A percentile compares a stretch with the other conserved stretches of the same genome.
Conservation (phyloP, 345 rosid genomes). For the Eucalyptus microcorys region DNA sequence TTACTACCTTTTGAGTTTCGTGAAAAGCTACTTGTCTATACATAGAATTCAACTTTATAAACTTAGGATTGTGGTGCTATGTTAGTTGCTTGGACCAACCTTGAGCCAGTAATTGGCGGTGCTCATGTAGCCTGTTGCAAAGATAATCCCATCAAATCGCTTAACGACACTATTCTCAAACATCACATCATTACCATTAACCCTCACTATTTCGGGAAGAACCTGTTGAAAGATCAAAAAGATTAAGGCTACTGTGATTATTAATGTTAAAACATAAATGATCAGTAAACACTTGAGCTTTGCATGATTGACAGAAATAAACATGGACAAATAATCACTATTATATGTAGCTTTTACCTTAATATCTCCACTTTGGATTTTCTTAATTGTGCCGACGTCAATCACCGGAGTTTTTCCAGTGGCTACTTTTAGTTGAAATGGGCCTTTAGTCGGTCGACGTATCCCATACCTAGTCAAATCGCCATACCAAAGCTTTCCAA, state of each 20-base stretch:
- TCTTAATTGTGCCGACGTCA: not conserved
- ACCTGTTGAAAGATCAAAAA: not conserved
- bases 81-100: not conserved
- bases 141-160: not conserved
- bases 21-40: not conserved
- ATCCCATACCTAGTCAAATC: slow-evolving; percentile 1
- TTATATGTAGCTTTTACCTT: not conserved
- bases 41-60: not conserved
- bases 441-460: not conserved
- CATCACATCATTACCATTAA: not conserved
- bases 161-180: not conserved
- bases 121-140: not conserved
- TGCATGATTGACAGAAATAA: not conserved
- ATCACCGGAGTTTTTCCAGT: not conserved
- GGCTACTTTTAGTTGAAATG: not conserved
- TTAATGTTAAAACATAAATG: not conserved
- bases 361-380: not conserved
- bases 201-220: not conserved
- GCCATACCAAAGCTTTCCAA: not conserved
- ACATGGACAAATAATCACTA: not conserved
- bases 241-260: not conserved
- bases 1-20: not conserved
- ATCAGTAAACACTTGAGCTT: not conserved
- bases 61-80: not conserved
- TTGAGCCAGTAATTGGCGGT: not conserved